These are phyloP conservation scores for Daedalea quercina DNA, from an alignment of 768 basidiomycete genomes.

Conservation along the genomic window DNA sequence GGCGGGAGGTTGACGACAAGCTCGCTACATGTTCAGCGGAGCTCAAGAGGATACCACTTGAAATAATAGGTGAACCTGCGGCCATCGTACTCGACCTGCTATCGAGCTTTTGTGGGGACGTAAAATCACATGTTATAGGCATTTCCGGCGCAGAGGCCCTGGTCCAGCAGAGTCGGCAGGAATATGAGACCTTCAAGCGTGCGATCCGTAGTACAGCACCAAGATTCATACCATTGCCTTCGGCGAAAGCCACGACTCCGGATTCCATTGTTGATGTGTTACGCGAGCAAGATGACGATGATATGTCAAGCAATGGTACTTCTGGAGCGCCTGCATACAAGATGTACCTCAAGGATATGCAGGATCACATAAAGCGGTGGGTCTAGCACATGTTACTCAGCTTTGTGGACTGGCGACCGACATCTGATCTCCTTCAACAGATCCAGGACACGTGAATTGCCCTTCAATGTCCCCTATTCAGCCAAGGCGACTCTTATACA, in stretches of 20 bases:
- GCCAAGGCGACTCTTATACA: slow-evolving; percentile 34
- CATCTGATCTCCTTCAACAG: slow-evolving; percentile 16
- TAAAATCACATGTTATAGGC: slow-evolving; percentile 6
- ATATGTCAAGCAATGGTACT: too few species aligned
- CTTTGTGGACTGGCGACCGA: background rate
- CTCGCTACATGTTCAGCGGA: slow-evolving; percentile 5
- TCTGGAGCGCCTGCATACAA: background rate
- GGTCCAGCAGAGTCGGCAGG: slow-evolving; percentile 27
- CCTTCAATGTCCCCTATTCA: slow-evolving; percentile 35
- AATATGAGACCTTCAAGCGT: slow-evolving; percentile 27
- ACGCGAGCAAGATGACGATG: too few species aligned
- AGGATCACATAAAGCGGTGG: slow-evolving; percentile 27
- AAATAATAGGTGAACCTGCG: slow-evolving; percentile 10
- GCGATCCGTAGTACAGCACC: slow-evolving; percentile 34
- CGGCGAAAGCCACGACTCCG: slow-evolving; percentile 6
- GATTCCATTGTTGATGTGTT: too few species aligned
- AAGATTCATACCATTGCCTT: slow-evolving; percentile 31
- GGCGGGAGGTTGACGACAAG: slow-evolving; percentile 6
- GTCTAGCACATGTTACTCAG: slow-evolving; percentile 4
- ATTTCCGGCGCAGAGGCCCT: slow-evolving; percentile 24
- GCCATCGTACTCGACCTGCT: slow-evolving; percentile 13
- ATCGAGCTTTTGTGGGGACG: slow-evolving; percentile 5
- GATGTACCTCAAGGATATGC: slow-evolving; percentile 31
- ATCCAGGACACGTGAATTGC: slow-evolving; percentile 36
- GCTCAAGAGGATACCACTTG: slow-evolving; percentile 8